Evolutionary conservation across 2,329 filamentous ascomycete species (phyloP), one percentile per base, ranked within the genome.

Genomic region (Pseudopyricularia cyperi): DNA sequence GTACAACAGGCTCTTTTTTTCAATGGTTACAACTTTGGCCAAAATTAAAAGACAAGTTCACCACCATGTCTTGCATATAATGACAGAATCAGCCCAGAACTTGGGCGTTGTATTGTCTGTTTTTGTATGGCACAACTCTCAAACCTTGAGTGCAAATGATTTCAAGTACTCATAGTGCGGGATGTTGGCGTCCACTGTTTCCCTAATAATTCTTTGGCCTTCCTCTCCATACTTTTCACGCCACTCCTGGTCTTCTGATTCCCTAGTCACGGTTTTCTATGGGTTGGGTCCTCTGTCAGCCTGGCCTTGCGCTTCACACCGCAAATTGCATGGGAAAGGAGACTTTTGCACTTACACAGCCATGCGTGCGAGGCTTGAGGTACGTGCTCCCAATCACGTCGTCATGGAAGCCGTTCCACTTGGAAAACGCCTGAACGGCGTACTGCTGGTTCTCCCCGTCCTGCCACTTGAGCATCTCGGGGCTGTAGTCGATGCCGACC

Each of bases 351-450:
- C 75, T 66, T 67, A 82, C 79, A 65, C 79, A 74, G 26, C 80
- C 77, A 57, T 83, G 75, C 46, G 74, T 73, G 62, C 87, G 75
- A 2, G 87, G 80, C 64, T 83, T 84, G 61, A 98, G 71, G 55
- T 82, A 82, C 35, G 76, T 84, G 63, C 87, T 95, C 58, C 86
- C 75, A 60, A 97, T 87, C 14, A 89, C 93, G 72, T 97, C 93
- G 59, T 97, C 87, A 66, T 97, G 93, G 71, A 95, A 97, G 11
- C 93, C 93, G 59, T 83, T 86, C 93, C 93, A 97, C 72, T 98
- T 97, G 70, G 90, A 89, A 69, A 97, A 97, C 17, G 82, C 83
- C 56, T 80, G 75, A 58, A 77, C 74, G 3, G 90, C 91, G 55
- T 78, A 72, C 50, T 69, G 60, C 59, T 89, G 82, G 60, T 85